Percentiles rank a stretch among this genome's conserved stretches.
Evolutionary conservation across 1,284 basidiomycete genomes (phyloP).

Genomic region (Puccinia horiana): DNA sequence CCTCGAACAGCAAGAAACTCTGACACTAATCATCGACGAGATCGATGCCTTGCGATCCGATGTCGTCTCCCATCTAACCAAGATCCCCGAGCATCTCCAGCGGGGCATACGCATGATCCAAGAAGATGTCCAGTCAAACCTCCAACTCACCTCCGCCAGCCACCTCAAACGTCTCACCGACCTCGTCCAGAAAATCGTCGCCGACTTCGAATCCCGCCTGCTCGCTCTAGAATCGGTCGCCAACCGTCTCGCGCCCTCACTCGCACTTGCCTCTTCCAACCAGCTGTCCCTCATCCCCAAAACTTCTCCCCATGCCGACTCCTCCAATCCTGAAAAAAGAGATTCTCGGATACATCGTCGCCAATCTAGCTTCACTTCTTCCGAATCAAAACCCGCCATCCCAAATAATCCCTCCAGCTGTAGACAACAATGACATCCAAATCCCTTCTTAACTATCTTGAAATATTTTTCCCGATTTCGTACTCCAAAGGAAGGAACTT

Average conservation of each 20-base stretch:
- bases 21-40: not conserved
- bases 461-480: not conserved
- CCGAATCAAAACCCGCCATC: not conserved
- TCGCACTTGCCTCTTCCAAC: not conserved
- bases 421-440: not conserved
- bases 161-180: not conserved
- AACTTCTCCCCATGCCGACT: not conserved
- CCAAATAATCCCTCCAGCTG: not conserved
- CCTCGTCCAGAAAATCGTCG: not conserved
- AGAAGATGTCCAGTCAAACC: slow-evolving; percentile 7
- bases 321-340: not conserved
- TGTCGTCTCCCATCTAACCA: not conserved
- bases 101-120: slow-evolving; percentile 6
- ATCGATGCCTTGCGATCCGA: not conserved
- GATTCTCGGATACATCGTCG: not conserved
- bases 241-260: not conserved
- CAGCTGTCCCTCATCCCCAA: not conserved
- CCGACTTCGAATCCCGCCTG: not conserved
- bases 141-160: not conserved
- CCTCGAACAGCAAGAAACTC: not conserved
- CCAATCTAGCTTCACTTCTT: not conserved
- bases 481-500: no score
- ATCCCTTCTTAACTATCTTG: no score
- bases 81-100: slow-evolving; percentile 16
- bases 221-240: not conserved